Conservation (phyloP, 768 basidiomycete species). For the Amylocystis lapponica region DNA sequence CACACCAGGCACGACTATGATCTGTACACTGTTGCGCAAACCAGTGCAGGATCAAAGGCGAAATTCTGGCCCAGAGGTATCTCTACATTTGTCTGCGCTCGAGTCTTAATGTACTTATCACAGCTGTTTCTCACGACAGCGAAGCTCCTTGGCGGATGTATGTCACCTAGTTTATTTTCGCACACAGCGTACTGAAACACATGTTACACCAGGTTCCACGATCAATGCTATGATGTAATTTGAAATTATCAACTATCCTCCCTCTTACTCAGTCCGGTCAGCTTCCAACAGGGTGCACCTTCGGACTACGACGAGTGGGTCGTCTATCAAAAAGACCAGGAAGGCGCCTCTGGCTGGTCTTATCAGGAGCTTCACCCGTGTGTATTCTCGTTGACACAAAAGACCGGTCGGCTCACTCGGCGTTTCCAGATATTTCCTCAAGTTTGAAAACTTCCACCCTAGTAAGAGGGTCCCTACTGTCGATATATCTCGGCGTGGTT, state of each 20-base stretch:
- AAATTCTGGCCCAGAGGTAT: conserved; percentile 65
- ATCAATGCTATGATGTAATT: conserved; percentile 54
- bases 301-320: conserved; percentile 69
- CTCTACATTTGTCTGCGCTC: conserved; percentile 2
- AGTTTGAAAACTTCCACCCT: conserved; percentile 57
- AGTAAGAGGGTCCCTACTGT: conserved; percentile 46
- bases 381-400: conserved; percentile 3
- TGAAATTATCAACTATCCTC: no score
- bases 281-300: conserved; percentile 55
- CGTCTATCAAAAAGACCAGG: conserved; percentile 30
- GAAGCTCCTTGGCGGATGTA: conserved; percentile 71
- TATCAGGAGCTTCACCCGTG: conserved; percentile 50
- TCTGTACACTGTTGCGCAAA: conserved; percentile 53
- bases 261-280: not conserved
- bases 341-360: conserved; percentile 54
- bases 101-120: not conserved
- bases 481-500: conserved; percentile 40
- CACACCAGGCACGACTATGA: conserved; percentile 44
- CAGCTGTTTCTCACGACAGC: conserved; percentile 26
- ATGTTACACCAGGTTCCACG: conserved; percentile 41
- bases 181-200: not conserved
- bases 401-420: not conserved
- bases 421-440: conserved; percentile 53
- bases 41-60: conserved; percentile 38
- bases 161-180: conserved; percentile 17